Evolutionary conservation across 2,329 filamentous ascomycete species (phyloP).

Genomic region (Stemphylium vesicarium): DNA sequence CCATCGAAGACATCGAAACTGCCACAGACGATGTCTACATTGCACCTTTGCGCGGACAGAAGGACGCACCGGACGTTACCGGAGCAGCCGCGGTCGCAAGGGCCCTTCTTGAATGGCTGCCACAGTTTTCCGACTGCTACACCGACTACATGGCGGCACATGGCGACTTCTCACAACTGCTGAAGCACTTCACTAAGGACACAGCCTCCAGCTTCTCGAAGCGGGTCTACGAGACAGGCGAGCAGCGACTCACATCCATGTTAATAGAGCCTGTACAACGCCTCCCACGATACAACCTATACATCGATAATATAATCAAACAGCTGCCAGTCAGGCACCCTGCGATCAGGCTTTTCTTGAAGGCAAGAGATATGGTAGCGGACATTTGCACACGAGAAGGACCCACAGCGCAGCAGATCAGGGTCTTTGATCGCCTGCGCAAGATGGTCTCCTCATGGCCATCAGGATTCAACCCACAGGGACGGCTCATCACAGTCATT

Average conservation of each 20-base stretch:
- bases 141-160: conserved; percentile 92
- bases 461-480: conserved; percentile 70
- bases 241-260: conserved; percentile 87
- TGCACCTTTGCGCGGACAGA: conserved; percentile 42
- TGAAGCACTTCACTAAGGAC: conserved; percentile 77
- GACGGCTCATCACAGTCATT: conserved; percentile 79
- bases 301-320: conserved; percentile 93
- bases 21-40: conserved; percentile 50
- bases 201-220: conserved; percentile 83
- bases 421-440: conserved; percentile 74
- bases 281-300: conserved; percentile 89
- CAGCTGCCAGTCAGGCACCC: conserved; percentile 86
- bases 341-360: conserved; percentile 80
- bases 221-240: conserved; percentile 80
- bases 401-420: conserved; percentile 71
- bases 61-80: conserved; percentile 69
- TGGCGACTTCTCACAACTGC: conserved; percentile 80
- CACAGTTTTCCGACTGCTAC: conserved; percentile 88
- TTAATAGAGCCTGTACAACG: conserved; percentile 96
- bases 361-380: conserved; percentile 89
- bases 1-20: conserved; percentile 75
- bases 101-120: conserved; percentile 88
- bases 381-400: conserved; percentile 95
- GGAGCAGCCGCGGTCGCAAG: conserved; percentile 80
- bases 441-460: conserved; percentile 83